A percentile compares a stretch with the other conserved stretches of the same genome.
Conservation (phyloP, 306 rosid species). For the Citrullus amarus region DNA sequence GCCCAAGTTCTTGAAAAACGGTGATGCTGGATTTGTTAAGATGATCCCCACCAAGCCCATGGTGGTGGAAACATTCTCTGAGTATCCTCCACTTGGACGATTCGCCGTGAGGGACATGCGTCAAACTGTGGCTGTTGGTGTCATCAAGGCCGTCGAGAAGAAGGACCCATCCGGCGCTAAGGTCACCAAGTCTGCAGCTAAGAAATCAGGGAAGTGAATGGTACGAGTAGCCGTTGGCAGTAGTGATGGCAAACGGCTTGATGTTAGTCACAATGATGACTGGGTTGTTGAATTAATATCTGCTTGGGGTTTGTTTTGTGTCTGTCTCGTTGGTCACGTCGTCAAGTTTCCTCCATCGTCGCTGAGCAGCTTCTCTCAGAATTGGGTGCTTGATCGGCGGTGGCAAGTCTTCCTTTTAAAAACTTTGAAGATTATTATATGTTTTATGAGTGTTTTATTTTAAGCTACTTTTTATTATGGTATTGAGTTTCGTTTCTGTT, state of each 20-base stretch:
- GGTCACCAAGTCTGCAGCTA: constrained; percentile 64
- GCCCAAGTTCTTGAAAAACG: constrained; percentile 80
- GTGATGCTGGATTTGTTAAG: constrained; percentile 76
- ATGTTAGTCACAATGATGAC: constrained; percentile 6
- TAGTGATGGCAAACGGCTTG: not conserved
- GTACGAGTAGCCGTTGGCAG: constrained; percentile 15
- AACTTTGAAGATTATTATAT: too few species aligned
- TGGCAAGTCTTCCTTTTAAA: constrained; percentile 16
- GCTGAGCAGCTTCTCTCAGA: constrained; percentile 25
- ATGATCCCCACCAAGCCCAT: constrained; percentile 87
- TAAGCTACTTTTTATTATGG: too few species aligned
- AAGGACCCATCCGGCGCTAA: constrained; percentile 68
- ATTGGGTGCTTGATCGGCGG: constrained; percentile 67
- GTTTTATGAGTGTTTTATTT: too few species aligned
- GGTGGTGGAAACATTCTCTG: constrained; percentile 82
- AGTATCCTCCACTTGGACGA: constrained; percentile 83
- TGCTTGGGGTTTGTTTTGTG: not conserved
- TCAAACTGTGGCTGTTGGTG: constrained; percentile 91
- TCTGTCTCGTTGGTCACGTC: not conserved
- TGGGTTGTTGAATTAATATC: not conserved
- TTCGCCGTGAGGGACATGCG: constrained; percentile 94
- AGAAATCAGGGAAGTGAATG: constrained; percentile 57
- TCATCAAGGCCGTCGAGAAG: constrained; percentile 80
- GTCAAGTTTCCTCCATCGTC: constrained; percentile 27
- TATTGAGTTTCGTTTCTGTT: too few species aligned